Base-by-base conservation (phyloP, 768 basidiomycete genomes). In the Phylloporus sp. region DNA sequence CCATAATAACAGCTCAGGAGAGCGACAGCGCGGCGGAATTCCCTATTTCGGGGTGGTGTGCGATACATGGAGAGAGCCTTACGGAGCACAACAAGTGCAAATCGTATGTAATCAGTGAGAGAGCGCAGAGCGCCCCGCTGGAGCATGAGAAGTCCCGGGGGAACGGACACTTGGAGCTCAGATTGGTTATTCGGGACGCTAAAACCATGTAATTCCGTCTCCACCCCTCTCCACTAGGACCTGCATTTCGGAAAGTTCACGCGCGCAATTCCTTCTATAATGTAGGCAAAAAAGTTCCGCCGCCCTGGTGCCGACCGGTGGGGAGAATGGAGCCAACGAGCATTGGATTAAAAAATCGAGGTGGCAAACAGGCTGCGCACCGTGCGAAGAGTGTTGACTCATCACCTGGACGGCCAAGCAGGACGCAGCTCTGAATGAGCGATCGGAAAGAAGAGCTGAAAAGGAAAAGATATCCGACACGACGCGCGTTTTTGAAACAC, bases 151-250 rank as follows among this genome's bases (percentile, higher is more conserved):
- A 48, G 47, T 13, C 45, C 48, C 48, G 48, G 29, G 13, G 15
- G 42, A 9, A 28, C 20, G 42, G 11, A 28, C 36, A 21, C n/a
- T n/a, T 31, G 31, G 9, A 4, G 18, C 11, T 14, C 13, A 8
- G 32, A 57, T 53, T 57, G 44, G 48, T 49, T 39, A 57, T 56
- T 56, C 47, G 38, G 35, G 29, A 49, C 17, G 44, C 23, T 22
- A 44, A 44, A 17, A 17, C 22, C n/a, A n/a, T n/a, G n/a, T n/a
- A 21, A 27, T 22, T 38, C 37, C 26, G 34, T 33, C 15, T 26
- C 9, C 17, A 9, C 22, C 24, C 22, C 39, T 29, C 32, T 44
- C 42, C 37, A 33, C n/a, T n/a, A n/a, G n/a, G n/a, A n/a, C 24
- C 13, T 28, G 23, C 7, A n/a, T n/a, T 31, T 43, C 31, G 31